phyloP scores from a whole-genome alignment of 495 filamentous ascomycete species.

The Aspergillus incahuasiensis region DNA sequence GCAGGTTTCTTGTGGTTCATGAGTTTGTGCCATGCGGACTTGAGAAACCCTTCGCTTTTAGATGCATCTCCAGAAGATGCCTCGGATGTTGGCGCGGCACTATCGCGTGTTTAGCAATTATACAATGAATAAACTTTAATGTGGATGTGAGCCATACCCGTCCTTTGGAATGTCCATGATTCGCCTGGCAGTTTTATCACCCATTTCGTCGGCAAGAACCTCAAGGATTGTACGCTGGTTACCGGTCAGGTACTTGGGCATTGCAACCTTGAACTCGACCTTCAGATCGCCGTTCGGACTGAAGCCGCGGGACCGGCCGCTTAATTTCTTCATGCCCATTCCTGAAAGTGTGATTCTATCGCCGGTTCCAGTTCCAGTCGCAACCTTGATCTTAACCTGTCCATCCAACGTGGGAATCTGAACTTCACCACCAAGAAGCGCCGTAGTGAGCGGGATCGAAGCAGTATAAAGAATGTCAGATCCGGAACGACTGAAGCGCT shows the following conservation, averaged over 20 bases:
- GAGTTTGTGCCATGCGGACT: slow-evolving; percentile 82
- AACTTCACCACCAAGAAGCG: slow-evolving; percentile 84
- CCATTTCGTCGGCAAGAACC: slow-evolving; percentile 92
- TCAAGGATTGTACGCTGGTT: slow-evolving; percentile 91
- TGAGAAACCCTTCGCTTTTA: slow-evolving; percentile 80
- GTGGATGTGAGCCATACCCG: slow-evolving; percentile 30
- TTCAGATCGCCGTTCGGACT: slow-evolving; percentile 68
- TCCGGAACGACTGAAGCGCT: slow-evolving; percentile 78
- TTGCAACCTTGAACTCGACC: slow-evolving; percentile 90
- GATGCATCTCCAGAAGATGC: slow-evolving; percentile 28
- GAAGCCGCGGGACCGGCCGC: slow-evolving; percentile 46
- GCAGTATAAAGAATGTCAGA: slow-evolving; percentile 91
- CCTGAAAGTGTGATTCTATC: slow-evolving; percentile 82
- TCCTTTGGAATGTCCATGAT: slow-evolving; percentile 69
- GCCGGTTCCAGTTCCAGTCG: slow-evolving; percentile 85
- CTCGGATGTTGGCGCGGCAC: slow-evolving; percentile 4
- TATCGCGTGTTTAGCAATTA: neutral
- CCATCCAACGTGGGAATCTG: slow-evolving; percentile 85
- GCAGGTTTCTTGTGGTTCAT: slow-evolving; percentile 65
- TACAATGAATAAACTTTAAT: neutral
- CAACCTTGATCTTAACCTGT: slow-evolving; percentile 81
- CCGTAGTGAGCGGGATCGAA: slow-evolving; percentile 85
- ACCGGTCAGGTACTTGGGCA: slow-evolving; percentile 86
- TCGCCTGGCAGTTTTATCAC: slow-evolving; percentile 83
- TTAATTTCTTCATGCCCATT: slow-evolving; percentile 86